Conservation (phyloP, 2,329 filamentous ascomycete species). For the Phialocephala sp. region DNA sequence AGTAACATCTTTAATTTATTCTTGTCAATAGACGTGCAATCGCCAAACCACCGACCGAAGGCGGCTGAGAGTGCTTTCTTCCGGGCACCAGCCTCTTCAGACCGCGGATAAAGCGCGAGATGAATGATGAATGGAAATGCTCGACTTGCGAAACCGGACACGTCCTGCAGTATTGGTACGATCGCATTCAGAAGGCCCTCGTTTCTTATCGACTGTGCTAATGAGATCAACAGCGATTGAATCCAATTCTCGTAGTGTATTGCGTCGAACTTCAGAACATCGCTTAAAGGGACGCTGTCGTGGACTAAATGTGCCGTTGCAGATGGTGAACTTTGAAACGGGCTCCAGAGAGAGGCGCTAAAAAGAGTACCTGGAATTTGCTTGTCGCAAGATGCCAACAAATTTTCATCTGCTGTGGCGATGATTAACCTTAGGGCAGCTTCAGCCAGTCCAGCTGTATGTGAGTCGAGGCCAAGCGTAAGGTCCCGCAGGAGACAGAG, state of each 20-base stretch:
- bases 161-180: conserved; percentile 65
- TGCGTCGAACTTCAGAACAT: conserved; percentile 32
- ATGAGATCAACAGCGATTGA: conserved; percentile 61
- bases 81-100: conserved; percentile 63
- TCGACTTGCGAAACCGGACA: conserved; percentile 73
- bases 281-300: conserved; percentile 21
- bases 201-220: conserved; percentile 63
- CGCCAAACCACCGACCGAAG: conserved; percentile 67
- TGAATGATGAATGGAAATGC: conserved; percentile 87
- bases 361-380: conserved; percentile 58
- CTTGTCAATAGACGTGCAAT: conserved; percentile 51
- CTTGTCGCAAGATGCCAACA: conserved; percentile 57
- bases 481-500: conserved; percentile 66
- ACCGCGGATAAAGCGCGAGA: conserved; percentile 73
- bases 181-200: conserved; percentile 75
- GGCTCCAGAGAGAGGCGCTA: conserved; percentile 61
- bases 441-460: conserved; percentile 64
- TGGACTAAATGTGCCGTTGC: conserved; percentile 44
- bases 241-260: conserved; percentile 64
- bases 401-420: conserved; percentile 47
- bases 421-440: conserved; percentile 62
- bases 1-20: conserved; percentile 76
- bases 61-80: conserved; percentile 69
- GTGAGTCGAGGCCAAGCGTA: conserved; percentile 61
- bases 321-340: conserved; percentile 60